These are phyloP conservation scores for Sporothrix variecibatus DNA, from an alignment of 2,329 filamentous ascomycete species.

Conservation along the genomic window DNA sequence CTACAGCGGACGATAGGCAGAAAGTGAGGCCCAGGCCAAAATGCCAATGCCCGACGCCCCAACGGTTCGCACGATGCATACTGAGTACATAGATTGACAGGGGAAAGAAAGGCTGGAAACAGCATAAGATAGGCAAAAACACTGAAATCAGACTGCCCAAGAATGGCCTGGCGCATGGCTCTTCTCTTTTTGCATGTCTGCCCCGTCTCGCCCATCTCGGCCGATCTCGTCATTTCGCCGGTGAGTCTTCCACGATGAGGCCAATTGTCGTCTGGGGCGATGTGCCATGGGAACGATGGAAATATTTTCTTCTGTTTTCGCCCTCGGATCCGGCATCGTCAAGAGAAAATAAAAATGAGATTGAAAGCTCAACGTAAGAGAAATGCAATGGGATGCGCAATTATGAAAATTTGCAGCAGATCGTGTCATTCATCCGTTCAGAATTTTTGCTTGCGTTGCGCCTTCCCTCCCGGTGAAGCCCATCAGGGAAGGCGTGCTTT, in stretches of 20 bases:
- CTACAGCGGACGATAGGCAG: conserved; percentile 3
- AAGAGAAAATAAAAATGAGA: not conserved
- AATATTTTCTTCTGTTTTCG: not conserved
- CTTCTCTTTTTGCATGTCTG: not conserved
- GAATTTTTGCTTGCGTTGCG: not conserved
- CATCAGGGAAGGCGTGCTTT: conserved; percentile 13
- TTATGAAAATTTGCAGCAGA: conserved; percentile 4
- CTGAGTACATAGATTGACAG: not conserved
- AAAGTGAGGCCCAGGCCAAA: not conserved
- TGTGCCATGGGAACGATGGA: not conserved
- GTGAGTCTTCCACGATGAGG: not conserved
- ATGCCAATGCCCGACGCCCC: not conserved
- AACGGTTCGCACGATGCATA: not conserved
- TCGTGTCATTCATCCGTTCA: conserved; percentile 11
- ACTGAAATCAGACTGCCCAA: not conserved
- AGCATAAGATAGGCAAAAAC: not conserved
- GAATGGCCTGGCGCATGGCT: not conserved
- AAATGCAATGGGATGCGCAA: not conserved
- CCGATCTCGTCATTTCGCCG: conserved; percentile 7
- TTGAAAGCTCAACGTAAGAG: not conserved
- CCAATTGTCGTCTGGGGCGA: not conserved
- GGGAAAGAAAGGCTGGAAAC: conserved; percentile 5
- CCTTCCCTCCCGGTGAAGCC: not conserved
- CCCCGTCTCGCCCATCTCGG: not conserved
- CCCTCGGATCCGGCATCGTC: conserved; percentile 1